These are phyloP conservation scores for Gastrolobium bilobum DNA, from an alignment of 306 rosid genomes.

Conservation along the genomic window DNA sequence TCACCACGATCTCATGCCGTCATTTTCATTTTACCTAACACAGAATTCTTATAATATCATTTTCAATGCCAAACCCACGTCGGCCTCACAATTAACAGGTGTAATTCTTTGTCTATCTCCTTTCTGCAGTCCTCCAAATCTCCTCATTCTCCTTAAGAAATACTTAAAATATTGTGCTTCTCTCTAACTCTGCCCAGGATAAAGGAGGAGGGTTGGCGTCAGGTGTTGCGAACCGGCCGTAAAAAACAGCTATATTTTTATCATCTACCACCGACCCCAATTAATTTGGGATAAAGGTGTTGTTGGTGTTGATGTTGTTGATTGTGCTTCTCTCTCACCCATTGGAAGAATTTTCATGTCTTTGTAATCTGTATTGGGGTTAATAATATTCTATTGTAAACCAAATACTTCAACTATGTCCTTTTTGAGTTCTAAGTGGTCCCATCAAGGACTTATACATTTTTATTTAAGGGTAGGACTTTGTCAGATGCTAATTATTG, in stretches of 20 bases:
- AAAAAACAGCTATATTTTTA: too few species aligned
- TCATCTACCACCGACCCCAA: too few species aligned
- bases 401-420: slow-evolving; percentile 41
- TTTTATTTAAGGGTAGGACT: slow-evolving; percentile 44
- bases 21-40: slow-evolving; percentile 26
- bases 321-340: slow-evolving; percentile 41
- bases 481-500: slow-evolving; percentile 58
- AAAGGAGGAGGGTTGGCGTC: too few species aligned
- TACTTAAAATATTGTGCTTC: slow-evolving; percentile 32
- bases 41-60: slow-evolving; percentile 9
- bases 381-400: slow-evolving; percentile 19
- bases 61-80: slow-evolving; percentile 49
- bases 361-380: neutral
- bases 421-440: slow-evolving; percentile 52
- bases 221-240: too few species aligned
- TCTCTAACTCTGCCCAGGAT: too few species aligned
- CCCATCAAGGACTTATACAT: slow-evolving; percentile 42
- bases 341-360: slow-evolving; percentile 11
- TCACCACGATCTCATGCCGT: slow-evolving; percentile 52
- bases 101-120: slow-evolving; percentile 32
- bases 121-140: slow-evolving; percentile 32
- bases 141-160: slow-evolving; percentile 25
- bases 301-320: too few species aligned
- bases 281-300: too few species aligned
- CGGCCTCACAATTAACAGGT: slow-evolving; percentile 49